Conservation (phyloP, 768 basidiomycete species). For the Pisolithus orientalis region DNA sequence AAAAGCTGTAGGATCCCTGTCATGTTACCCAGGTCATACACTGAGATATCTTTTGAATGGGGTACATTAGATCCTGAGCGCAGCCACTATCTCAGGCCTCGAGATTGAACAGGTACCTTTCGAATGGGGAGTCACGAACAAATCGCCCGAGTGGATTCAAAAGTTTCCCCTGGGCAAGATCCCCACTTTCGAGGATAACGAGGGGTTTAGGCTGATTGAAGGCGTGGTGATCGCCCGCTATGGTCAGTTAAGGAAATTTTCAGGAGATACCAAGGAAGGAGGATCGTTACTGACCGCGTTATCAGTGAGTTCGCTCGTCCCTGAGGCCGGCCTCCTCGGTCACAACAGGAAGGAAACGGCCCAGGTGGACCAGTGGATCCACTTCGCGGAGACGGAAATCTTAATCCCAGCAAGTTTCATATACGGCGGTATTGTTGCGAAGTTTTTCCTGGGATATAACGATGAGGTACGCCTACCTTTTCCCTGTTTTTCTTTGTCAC, state of each 20-base stretch:
- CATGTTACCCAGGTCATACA: not conserved
- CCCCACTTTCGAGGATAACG: conserved; percentile 2
- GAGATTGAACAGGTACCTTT: conserved; percentile 5
- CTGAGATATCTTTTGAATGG: not conserved
- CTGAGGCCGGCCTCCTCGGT: conserved; percentile 2
- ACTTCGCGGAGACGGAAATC: conserved; percentile 6
- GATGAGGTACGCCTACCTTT: not conserved
- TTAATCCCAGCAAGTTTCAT: not conserved
- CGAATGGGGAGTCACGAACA: conserved; percentile 9
- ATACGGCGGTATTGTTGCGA: not conserved
- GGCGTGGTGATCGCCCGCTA: conserved; percentile 7
- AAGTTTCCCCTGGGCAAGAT: conserved; percentile 4
- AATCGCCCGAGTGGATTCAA: conserved; percentile 1
- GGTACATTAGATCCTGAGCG: not conserved
- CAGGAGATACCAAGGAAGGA: not conserved
- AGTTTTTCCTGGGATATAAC: not conserved
- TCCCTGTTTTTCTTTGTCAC: not conserved
- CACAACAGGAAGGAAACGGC: conserved; percentile 1
- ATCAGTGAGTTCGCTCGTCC: conserved; percentile 2
- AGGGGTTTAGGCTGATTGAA: conserved; percentile 4
- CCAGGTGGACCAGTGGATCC: conserved; percentile 6
- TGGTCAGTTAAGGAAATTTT: not conserved
- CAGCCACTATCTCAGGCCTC: conserved; percentile 1
- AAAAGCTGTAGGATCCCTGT: conserved; percentile 34
- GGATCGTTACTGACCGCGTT: not conserved